Conservation (phyloP, 208 protist genomes). For the Entamoeba invadens region DNA sequence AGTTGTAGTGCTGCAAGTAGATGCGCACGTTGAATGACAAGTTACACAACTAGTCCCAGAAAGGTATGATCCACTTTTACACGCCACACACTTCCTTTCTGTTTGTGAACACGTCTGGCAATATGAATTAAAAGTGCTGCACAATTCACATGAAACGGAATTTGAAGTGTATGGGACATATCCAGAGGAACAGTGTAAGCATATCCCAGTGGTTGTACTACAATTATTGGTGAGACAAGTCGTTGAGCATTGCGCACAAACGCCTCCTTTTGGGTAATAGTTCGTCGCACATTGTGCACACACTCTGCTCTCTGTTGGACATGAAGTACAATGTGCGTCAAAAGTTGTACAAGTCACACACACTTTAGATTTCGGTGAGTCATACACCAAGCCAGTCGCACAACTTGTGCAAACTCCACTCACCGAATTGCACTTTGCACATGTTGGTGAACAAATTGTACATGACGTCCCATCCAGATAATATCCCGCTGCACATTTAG, state of each 20-base stretch:
- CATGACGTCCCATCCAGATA: background rate
- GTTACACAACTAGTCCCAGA: background rate
- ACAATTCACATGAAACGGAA: background rate
- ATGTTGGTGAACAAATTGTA: background rate
- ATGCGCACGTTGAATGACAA: background rate
- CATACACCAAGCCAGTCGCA: no score
- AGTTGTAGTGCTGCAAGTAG: background rate
- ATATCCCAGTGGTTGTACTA: no score
- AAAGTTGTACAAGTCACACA: no score
- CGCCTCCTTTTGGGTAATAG: no score
- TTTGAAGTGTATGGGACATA: background rate
- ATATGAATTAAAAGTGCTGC: no score
- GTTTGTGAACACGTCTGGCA: no score
- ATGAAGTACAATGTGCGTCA: background rate
- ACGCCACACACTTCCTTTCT: no score
- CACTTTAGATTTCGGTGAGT: no score
- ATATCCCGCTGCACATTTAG: background rate
- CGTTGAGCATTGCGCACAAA: no score
- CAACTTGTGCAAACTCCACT: background rate
- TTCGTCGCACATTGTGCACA: no score
- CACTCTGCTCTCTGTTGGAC: background rate
- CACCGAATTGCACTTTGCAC: background rate
- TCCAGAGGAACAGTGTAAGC: background rate
- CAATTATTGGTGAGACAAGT: no score
- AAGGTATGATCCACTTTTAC: no score